Evolutionary conservation across 2,329 filamentous ascomycete genomes (phyloP), one percentile per base, ranked within the genome.

Genomic region (Mycocentrospora acerina): DNA sequence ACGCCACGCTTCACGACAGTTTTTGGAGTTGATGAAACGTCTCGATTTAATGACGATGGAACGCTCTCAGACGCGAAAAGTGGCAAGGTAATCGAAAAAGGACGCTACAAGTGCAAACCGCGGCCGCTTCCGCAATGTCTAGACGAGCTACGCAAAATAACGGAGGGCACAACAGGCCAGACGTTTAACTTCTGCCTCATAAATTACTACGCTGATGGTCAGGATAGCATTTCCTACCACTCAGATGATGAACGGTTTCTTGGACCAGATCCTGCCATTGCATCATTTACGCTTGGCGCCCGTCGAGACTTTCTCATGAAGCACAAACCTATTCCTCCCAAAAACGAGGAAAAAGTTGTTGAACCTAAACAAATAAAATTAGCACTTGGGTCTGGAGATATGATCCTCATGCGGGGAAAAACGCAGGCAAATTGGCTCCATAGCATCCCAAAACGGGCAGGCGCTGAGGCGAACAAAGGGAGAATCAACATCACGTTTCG

Each of bases 191-290:
- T 90, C 60, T 86, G 83, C 43, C 75, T 91, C 1, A 85, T 91
- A 4, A 91, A 91, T 58, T 91, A 91, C 69, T 91, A 91, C 59
- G 83, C 83, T n/a, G 79, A 78, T 3, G 86, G 87, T 0, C 71
- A 80, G 5, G 86, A 91, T 62, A 88, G 83, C 51, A 91, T 91
- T 32, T 79, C 82, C 9, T 91, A 85, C 57, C 86, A 91, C 64
- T 86, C 82, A 32, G 88, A 91, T 51, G 86, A 91, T 56, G 88
- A 91, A 70, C 74, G 79, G 5, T 93, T 91, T 51, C 75, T 91
- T 0, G 87, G 86, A 0, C 49, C 68, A 0, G 69, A 83, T 13
- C 86, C 87, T 1, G 78, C 81, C 7, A 90, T 91, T 37, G 86
- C 86, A 1, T 88, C 83, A 0, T 82, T 90, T 55, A 84, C 82